Base-by-base conservation (phyloP, 352 stramenopile species). In the Nothophytophthora sp. region DNA sequence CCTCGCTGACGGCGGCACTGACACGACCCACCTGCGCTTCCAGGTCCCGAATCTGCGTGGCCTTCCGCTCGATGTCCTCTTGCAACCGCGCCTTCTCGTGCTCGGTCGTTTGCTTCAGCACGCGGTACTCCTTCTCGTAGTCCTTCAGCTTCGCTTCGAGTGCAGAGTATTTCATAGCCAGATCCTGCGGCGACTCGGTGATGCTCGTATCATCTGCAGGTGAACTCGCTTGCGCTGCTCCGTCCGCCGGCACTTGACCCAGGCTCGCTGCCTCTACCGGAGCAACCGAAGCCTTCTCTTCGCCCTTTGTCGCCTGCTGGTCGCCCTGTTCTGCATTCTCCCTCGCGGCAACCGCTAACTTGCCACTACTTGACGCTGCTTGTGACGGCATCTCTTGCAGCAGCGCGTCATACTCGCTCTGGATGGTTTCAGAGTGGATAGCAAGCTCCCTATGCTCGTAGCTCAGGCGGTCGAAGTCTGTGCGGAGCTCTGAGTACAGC, bases 391-490 rank as follows among this genome's bases (percentile, higher is more conserved):
- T 58, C 1, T 90, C 81, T 37, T 81, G 70, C 22, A 90, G 25
- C 23, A 90, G 45, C 15, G 70, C 63, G 20, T 86, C 61, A 43
- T 88, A 90, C 39, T 92, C 81, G 29, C 76, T 74, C 36, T 90
- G 81, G 22, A 93, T 58, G 28, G 83, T 90, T 34, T 93, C 81
- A 1, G 80, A 71, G 47, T 93, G 83, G 42, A 90, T 91, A 11
- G 73, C 54, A 23, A 93, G 69, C 53, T 93, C 83, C 60, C 93
- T 79, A 58, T 92, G 77, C 45, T 95, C 81, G 40, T 90, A 92
- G 37, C 73, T 84, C n/a, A 93, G 66, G 20, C 78, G 66, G 22
- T 93, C 82, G 20, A 88, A 89, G 23, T 92, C 81, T 13, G 70
- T 64, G 18, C 71, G 70, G 32, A 91, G 29, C 42, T 93, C 74